phyloP scores from a whole-genome alignment of 1,139 yeast species.

The Pichia sp. region DNA sequence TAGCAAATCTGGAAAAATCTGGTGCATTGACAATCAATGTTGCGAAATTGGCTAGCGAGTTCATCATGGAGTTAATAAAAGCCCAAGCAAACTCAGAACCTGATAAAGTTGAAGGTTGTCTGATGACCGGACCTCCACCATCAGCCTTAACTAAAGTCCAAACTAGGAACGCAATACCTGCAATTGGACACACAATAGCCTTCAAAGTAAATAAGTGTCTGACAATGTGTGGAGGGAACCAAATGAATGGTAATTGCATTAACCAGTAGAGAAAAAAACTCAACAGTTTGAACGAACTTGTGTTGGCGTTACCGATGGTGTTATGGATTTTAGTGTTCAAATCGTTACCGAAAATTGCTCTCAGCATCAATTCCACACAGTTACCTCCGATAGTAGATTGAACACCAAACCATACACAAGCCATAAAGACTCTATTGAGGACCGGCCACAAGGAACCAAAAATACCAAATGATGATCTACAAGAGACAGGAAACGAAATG shows the following conservation, averaged over 20 bases:
- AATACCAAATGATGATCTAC: conserved; percentile 68
- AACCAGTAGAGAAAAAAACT: conserved; percentile 76
- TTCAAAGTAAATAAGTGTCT: conserved; percentile 78
- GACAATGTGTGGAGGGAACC: conserved; percentile 74
- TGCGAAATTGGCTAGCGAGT: conserved; percentile 77
- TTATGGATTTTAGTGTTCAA: conserved; percentile 41
- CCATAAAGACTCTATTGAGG: conserved; percentile 72
- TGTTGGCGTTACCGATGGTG: conserved; percentile 29
- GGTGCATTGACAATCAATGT: conserved; percentile 84
- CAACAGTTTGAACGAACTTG: conserved; percentile 63
- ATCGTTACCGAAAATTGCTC: conserved; percentile 59
- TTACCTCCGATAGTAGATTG: conserved; percentile 81
- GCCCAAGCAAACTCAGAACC: conserved; percentile 77
- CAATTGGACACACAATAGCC: conserved; percentile 68
- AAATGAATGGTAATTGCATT: conserved; percentile 65
- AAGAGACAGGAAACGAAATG: conserved; percentile 69
- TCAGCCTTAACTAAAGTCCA: conserved; percentile 76
- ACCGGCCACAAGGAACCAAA: conserved; percentile 79
- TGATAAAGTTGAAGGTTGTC: conserved; percentile 36
- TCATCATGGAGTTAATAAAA: conserved; percentile 70
- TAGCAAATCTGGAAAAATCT: conserved; percentile 81
- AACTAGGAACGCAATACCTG: conserved; percentile 68
- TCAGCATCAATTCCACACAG: conserved; percentile 65
- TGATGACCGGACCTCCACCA: conserved; percentile 64
- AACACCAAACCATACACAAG: conserved; percentile 78